Evolutionary conservation across 345 rosid genomes (phyloP).

Genomic region (Leavenworthia alabamica): DNA sequence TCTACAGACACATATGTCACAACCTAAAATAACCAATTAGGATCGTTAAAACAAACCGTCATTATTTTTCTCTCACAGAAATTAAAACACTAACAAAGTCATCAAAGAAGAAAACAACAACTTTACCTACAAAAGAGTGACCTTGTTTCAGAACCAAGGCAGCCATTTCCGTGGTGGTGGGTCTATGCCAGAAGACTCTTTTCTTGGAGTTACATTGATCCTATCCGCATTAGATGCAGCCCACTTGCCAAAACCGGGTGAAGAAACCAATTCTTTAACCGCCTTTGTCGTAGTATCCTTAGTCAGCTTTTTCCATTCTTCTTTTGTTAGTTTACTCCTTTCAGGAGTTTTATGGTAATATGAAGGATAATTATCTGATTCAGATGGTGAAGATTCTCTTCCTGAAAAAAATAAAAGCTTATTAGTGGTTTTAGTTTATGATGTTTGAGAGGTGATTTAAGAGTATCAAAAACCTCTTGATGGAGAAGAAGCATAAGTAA

Average conservation of each 20-base stretch:
- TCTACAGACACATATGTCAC: conserved; percentile 22
- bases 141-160: conserved; percentile 33
- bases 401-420: conserved; percentile 37
- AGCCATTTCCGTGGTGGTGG: conserved; percentile 45
- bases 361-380: conserved; percentile 49
- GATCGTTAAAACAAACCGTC: conserved; percentile 20
- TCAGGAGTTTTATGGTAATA: conserved; percentile 65
- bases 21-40: conserved; percentile 14
- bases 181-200: conserved; percentile 17
- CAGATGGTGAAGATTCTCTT: conserved; percentile 31
- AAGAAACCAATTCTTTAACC: conserved; percentile 60
- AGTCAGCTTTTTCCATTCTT: conserved; percentile 56
- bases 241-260: conserved; percentile 81
- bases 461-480: conserved; percentile 22
- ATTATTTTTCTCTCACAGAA: background rate
- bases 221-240: conserved; percentile 71
- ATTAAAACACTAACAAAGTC: conserved; percentile 21
- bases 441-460: conserved; percentile 7
- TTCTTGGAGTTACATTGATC: conserved; percentile 55
- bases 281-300: conserved; percentile 55
- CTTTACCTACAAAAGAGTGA: background rate
- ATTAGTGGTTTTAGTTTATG: background rate
- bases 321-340: conserved; percentile 51
- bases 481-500: conserved; percentile 12
- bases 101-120: conserved; percentile 19